A percentile compares a stretch with the other conserved stretches of the same genome.
These are phyloP conservation scores for Ammopiptanthus mongolicus DNA, from an alignment of 306 rosid species.

Conservation along the genomic window DNA sequence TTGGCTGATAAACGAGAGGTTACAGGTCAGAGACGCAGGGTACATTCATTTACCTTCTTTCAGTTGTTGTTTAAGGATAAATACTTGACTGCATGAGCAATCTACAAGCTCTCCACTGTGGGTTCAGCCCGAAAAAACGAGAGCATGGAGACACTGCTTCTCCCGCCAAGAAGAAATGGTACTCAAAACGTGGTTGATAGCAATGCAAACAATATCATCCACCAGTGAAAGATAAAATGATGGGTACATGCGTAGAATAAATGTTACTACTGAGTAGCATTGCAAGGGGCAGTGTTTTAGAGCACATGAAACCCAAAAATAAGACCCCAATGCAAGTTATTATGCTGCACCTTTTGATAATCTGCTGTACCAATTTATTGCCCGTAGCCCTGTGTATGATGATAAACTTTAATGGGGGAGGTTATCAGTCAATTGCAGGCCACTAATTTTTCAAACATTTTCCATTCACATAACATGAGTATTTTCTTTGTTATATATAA, in stretches of 20 bases:
- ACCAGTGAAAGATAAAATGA: background rate
- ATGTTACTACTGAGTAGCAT: too few relatives aligned
- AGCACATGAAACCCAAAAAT: background rate
- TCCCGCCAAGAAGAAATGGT: background rate
- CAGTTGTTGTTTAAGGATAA: too few relatives aligned
- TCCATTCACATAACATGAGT: background rate
- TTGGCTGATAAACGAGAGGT: too few relatives aligned
- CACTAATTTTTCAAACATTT: background rate
- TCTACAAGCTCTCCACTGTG: too few relatives aligned
- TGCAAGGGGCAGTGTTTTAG: background rate
- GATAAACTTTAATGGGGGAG: background rate
- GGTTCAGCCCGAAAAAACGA: too few relatives aligned
- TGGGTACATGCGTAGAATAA: too few relatives aligned
- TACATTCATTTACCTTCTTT: too few relatives aligned
- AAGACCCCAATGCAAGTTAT: background rate
- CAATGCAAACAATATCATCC: background rate
- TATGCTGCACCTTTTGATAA: background rate
- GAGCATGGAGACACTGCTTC: background rate
- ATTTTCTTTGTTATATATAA: background rate
- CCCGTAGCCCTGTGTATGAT: background rate
- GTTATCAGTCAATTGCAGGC: background rate
- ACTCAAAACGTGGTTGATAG: background rate
- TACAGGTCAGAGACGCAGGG: too few relatives aligned
- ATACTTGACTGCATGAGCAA: too few relatives aligned
- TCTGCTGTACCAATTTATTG: background rate